Conservation (phyloP, 1,284 basidiomycete genomes). For the Violaceomyces palustris region DNA sequence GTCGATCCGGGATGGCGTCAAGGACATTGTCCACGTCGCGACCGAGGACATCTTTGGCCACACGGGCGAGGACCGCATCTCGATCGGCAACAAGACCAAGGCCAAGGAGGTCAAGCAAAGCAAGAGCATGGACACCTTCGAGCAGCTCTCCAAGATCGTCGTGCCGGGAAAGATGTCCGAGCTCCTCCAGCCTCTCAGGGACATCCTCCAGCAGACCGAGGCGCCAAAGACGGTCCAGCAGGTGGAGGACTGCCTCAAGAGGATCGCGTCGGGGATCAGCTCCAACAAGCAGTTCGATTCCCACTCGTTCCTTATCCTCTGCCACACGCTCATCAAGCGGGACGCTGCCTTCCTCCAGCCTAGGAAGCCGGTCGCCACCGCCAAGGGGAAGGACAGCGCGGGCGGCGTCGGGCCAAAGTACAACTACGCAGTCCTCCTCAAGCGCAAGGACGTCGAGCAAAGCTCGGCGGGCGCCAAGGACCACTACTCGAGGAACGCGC, state of each 20-base stretch:
- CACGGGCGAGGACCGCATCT: slow-evolving; percentile 80
- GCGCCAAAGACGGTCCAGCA: slow-evolving; percentile 75
- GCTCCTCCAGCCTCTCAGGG: slow-evolving; percentile 73
- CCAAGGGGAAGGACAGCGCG: slow-evolving; percentile 15
- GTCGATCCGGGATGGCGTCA: slow-evolving; percentile 62
- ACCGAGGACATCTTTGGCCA: slow-evolving; percentile 92
- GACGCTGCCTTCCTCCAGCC: slow-evolving; percentile 60
- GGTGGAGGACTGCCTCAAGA: slow-evolving; percentile 80
- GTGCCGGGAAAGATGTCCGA: slow-evolving; percentile 61
- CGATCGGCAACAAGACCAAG: slow-evolving; percentile 89
- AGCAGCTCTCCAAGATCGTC: slow-evolving; percentile 43
- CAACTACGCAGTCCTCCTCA: slow-evolving; percentile 28
- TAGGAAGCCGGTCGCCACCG: slow-evolving; percentile 19
- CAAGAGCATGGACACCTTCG: slow-evolving; percentile 51
- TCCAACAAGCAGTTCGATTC: slow-evolving; percentile 71
- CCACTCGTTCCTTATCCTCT: slow-evolving; percentile 71
- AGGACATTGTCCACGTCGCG: slow-evolving; percentile 74
- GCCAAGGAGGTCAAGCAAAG: slow-evolving; percentile 45
- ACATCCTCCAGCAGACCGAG: slow-evolving; percentile 80
- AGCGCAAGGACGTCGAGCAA: slow-evolving; percentile 43
- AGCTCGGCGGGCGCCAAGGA: slow-evolving; percentile 39
- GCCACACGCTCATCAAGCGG: slow-evolving; percentile 82
- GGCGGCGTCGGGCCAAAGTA: slow-evolving; percentile 6
- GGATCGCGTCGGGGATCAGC: slow-evolving; percentile 79
- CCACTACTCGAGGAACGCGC: slow-evolving; percentile 58